Evolutionary conservation across 129 eudicot species (phyloP).

Genomic region (Smallanthus sonchifolius): DNA sequence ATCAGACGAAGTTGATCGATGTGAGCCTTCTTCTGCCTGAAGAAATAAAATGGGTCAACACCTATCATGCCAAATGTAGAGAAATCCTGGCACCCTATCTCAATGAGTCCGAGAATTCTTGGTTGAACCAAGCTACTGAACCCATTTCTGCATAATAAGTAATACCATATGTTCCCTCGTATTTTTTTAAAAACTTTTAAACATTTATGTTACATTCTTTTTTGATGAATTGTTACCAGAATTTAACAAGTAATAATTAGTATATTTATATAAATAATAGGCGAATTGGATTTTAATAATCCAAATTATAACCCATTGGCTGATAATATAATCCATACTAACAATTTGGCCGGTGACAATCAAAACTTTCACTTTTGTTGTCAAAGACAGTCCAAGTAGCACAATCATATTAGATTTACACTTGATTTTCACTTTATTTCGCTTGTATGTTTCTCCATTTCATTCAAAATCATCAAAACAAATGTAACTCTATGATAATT

Average conservation of each 20-base stretch:
- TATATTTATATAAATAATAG: no score
- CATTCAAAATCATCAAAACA: no score
- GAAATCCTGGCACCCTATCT: conserved; percentile 67
- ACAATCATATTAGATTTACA: no score
- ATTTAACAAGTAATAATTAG: not conserved
- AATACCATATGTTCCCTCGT: not conserved
- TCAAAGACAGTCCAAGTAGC: no score
- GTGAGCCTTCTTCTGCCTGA: conserved; percentile 60
- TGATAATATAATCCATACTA: no score
- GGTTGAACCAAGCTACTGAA: conserved; percentile 87
- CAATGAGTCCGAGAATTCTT: conserved; percentile 57
- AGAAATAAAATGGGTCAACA: conserved; percentile 81
- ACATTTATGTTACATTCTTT: not conserved
- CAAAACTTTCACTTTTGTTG: no score
- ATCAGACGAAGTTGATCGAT: conserved; percentile 78
- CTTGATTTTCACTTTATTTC: no score
- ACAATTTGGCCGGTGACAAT: no score
- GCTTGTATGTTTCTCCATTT: no score
- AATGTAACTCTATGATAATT: no score
- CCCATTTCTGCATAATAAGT: conserved; percentile 44
- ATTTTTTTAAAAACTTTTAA: not conserved
- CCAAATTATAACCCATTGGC: no score
- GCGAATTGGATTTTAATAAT: no score
- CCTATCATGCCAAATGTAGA: conserved; percentile 69
- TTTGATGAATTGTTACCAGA: not conserved